Base-by-base conservation (phyloP, 306 rosid genomes). In the Crotalaria pallida region DNA sequence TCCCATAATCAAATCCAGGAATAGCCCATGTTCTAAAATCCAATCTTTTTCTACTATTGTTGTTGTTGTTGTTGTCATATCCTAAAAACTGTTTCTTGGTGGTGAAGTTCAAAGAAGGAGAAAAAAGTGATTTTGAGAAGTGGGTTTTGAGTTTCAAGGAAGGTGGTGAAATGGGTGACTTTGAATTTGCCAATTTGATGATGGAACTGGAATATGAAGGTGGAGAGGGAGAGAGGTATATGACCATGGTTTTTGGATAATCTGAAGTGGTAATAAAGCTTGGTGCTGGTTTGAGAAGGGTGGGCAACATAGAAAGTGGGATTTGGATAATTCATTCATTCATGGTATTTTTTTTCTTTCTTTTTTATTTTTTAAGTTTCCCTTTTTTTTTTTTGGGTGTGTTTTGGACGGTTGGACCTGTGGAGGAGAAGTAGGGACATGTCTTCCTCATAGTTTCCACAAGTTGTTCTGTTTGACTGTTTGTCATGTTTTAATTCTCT, bases 1-100 rank as follows among this genome's bases (percentile, higher is more conserved):
- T 80, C n/a, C 90, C 86, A 53, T 80, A 76, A 69, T 87, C 96
- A 50, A 91, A 72, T 10, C 96, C 97, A 69, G 86, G 45, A 43
- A 85, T 8, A 6, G 89, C 90, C 77, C 78, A 78, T 2, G 92
- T 60, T 79, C 77, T 84, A 43, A 86, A 87, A 70, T 86, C 86
- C 66, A 71, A 60, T 76, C 69, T 79, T 44, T 67, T 87, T 55
- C 80, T 15, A 38, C 55, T 72, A 31, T 57, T 80, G 7, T 26
- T 38, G 13, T 31, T 31, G 8, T n/a, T n/a, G n/a, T n/a, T n/a
- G n/a, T n/a, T n/a, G n/a, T n/a, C n/a, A n/a, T n/a, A n/a, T n/a
- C 13, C 67, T 19, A 87, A 81, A 65, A 85, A 76, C 0, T 52
- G 88, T 56, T 67, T 84, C 81, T 81, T 84, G 85, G 18, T 57